These are phyloP conservation scores for Diaporthe aspalathi DNA, from an alignment of 2,329 filamentous ascomycete species.

Conservation along the genomic window DNA sequence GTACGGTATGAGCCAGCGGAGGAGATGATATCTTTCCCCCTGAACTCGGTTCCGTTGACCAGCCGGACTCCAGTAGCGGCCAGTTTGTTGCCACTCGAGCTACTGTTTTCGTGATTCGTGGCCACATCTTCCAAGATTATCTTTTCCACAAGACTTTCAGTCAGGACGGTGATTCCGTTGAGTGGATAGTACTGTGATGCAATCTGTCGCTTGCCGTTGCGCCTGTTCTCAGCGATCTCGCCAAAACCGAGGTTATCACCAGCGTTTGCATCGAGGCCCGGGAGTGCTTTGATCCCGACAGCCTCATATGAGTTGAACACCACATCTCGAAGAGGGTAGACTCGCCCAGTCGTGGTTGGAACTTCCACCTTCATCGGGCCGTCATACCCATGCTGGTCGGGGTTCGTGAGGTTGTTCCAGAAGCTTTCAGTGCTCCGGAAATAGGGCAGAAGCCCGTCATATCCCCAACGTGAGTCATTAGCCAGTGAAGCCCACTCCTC, in stretches of 20 bases:
- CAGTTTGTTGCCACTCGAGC: background rate
- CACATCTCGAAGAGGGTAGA: constrained; percentile 47
- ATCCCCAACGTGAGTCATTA: constrained; percentile 54
- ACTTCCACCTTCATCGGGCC: constrained; percentile 43
- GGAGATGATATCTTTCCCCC: constrained; percentile 46
- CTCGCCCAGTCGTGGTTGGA: constrained; percentile 44
- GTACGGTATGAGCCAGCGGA: constrained; percentile 47
- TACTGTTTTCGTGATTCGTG: background rate
- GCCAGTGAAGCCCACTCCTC: constrained; percentile 53
- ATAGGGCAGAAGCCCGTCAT: constrained; percentile 54
- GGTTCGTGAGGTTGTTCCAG: constrained; percentile 36
- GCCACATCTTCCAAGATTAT: constrained; percentile 4
- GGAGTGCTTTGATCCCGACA: constrained; percentile 21
- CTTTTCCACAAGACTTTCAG: constrained; percentile 2
- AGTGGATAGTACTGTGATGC: constrained; percentile 38
- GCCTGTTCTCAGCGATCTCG: constrained; percentile 42
- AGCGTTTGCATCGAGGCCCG: constrained; percentile 41
- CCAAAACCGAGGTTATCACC: constrained; percentile 44
- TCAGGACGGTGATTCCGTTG: constrained; percentile 1
- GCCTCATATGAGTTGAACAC: constrained; percentile 1
- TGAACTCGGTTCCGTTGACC: background rate
- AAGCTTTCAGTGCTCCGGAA: constrained; percentile 50
- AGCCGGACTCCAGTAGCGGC: constrained; percentile 10
- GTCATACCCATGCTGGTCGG: background rate
- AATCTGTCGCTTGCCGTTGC: constrained; percentile 40